Conservation (phyloP, 2,329 filamentous ascomycete genomes). For the Aureobasidium sp. region DNA sequence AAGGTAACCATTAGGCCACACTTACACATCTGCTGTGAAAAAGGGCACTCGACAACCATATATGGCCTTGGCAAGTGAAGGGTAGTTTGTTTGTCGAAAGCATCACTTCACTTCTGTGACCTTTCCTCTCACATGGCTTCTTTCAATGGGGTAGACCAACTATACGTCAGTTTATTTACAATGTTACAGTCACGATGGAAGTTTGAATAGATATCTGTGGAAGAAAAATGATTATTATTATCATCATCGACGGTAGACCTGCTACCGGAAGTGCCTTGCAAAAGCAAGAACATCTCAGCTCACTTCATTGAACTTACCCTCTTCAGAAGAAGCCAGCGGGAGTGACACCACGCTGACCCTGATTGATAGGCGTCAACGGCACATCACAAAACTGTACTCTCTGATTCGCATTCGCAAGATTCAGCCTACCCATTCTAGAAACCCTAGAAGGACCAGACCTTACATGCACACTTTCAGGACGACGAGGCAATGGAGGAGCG, state of each 20-base stretch:
- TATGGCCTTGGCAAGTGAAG: background rate
- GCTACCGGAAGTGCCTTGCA: background rate
- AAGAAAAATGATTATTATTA: background rate
- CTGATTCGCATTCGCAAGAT: background rate
- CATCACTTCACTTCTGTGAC: too few species aligned
- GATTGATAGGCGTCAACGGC: background rate
- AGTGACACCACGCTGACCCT: background rate
- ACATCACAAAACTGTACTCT: background rate
- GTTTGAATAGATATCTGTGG: too few species aligned
- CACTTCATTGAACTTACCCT: background rate
- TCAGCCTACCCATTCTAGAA: background rate
- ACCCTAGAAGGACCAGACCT: background rate
- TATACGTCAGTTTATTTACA: too few species aligned
- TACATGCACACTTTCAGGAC: background rate
- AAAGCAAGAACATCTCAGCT: background rate
- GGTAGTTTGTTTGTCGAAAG: too few species aligned
- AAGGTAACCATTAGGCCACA: background rate
- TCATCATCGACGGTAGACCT: background rate
- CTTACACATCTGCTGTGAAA: background rate
- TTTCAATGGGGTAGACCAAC: too few species aligned
- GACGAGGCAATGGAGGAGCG: background rate
- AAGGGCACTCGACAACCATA: background rate
- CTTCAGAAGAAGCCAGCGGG: background rate
- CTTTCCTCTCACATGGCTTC: too few species aligned
- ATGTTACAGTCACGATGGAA: background rate